Conservation (phyloP, 1,284 basidiomycete genomes). For the Coniferiporia weirii region DNA sequence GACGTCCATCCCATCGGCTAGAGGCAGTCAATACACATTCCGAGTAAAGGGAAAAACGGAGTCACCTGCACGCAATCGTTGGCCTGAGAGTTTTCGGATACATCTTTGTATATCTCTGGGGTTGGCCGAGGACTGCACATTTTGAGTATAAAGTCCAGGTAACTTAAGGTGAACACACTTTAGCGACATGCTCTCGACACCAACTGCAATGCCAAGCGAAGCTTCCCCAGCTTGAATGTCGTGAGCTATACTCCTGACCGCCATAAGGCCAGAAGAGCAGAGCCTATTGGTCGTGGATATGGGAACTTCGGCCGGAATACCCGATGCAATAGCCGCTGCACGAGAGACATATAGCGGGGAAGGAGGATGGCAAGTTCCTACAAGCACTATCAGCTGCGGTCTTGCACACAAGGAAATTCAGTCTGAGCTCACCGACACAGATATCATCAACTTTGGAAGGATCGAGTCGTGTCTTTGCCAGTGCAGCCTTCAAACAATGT, state of each 20-base stretch:
- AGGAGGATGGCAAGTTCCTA: constrained; percentile 82
- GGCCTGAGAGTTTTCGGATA: constrained; percentile 49
- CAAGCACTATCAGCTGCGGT: background rate
- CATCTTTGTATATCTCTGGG: constrained; percentile 58
- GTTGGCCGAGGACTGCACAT: constrained; percentile 66
- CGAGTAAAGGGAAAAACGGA: background rate
- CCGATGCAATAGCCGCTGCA: constrained; percentile 77
- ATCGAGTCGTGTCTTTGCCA: constrained; percentile 44
- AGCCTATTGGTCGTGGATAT: constrained; percentile 78
- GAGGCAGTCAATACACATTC: background rate
- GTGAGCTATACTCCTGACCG: constrained; percentile 76
- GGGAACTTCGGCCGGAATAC: constrained; percentile 73
- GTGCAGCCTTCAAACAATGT: constrained; percentile 35
- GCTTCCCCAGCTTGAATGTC: constrained; percentile 65
- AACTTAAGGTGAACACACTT: constrained; percentile 41
- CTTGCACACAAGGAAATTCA: background rate
- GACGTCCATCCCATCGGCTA: constrained; percentile 86
- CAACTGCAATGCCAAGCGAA: constrained; percentile 74
- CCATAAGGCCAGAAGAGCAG: constrained; percentile 84
- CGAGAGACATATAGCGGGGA: constrained; percentile 76
- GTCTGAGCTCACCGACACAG: constrained; percentile 56
- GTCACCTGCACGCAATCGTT: constrained; percentile 73
- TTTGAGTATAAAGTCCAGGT: constrained; percentile 4
- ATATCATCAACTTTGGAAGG: constrained; percentile 71
- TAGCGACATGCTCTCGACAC: constrained; percentile 80